Percentiles rank a stretch among this genome's conserved stretches.
phyloP scores from a whole-genome alignment of 228 moss, liverwort and hornwort species.

The Sphagnum magellanicum region DNA sequence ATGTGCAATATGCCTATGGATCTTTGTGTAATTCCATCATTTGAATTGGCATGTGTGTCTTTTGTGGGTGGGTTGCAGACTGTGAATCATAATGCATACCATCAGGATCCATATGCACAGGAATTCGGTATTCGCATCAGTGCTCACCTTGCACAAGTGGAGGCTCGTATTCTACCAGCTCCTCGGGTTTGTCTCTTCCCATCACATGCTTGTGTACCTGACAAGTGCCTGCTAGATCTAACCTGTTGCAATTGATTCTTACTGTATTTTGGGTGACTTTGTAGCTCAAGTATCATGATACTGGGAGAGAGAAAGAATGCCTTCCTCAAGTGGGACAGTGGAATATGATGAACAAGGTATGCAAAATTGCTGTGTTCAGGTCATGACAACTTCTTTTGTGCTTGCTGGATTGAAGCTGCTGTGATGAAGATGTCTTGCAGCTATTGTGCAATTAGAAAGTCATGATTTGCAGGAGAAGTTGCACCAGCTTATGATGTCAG shows the following conservation, averaged over 20 bases:
- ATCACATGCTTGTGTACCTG: too few species aligned
- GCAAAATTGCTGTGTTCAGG: too few species aligned
- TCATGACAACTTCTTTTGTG: too few species aligned
- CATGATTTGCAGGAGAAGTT: too few species aligned
- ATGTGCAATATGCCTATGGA: too few species aligned
- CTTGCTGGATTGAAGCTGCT: too few species aligned
- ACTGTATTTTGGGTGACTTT: not conserved
- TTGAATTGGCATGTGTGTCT: not conserved
- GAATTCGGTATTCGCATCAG: slow-evolving; percentile 93
- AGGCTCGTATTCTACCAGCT: slow-evolving; percentile 86
- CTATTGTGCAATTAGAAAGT: too few species aligned
- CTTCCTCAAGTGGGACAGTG: slow-evolving; percentile 94
- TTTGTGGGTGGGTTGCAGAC: slow-evolving; percentile 23
- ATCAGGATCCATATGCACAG: slow-evolving; percentile 81
- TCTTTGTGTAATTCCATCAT: too few species aligned
- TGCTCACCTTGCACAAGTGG: slow-evolving; percentile 80
- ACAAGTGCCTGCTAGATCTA: too few species aligned
- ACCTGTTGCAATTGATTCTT: too few species aligned
- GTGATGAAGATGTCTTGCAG: too few species aligned
- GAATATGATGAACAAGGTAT: slow-evolving; percentile 99
- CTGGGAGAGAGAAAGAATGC: slow-evolving; percentile 86
- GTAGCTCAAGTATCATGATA: slow-evolving; percentile 92
- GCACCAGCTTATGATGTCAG: too few species aligned
- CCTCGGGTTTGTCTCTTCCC: slow-evolving; percentile 50
- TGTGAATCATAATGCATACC: slow-evolving; percentile 81